Conservation (phyloP, 163 green algal genomes). For the Scenedesmus sp. region DNA sequence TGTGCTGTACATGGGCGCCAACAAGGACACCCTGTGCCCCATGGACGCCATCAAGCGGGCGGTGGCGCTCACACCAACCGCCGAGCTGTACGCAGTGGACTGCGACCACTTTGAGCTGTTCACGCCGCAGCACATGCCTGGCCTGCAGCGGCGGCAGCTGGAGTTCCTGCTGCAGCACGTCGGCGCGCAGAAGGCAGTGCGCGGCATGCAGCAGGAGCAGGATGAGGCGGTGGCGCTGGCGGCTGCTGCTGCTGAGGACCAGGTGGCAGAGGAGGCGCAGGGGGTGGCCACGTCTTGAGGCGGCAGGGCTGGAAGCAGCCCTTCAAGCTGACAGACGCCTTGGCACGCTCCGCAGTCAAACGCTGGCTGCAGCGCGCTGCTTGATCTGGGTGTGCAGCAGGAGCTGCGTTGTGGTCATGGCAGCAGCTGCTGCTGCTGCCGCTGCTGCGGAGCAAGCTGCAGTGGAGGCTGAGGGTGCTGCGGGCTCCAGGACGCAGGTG, state of each 20-base stretch:
- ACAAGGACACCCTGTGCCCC: slow-evolving; percentile 56
- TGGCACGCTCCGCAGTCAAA: no score
- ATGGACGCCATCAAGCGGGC: slow-evolving; percentile 32
- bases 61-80: not conserved
- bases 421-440: no score
- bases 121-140: slow-evolving; percentile 36
- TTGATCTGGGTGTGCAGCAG: no score
- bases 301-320: not conserved
- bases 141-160: slow-evolving; percentile 36
- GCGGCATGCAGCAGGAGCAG: not conserved
- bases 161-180: slow-evolving; percentile 39
- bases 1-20: slow-evolving; percentile 54
- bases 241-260: not conserved
- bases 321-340: no score
- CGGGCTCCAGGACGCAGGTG: no score
- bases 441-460: no score
- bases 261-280: not conserved
- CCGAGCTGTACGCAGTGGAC: slow-evolving; percentile 26
- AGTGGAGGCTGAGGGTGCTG: no score
- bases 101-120: slow-evolving; percentile 56
- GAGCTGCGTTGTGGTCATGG: no score
- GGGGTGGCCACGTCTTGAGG: not conserved
- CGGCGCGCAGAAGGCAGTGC: not conserved
- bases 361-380: no score
- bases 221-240: not conserved